Evolutionary conservation across 148 eudicot genomes (phyloP), one percentile per base, ranked within the genome.

Genomic region (Chenopodium suecicum): DNA sequence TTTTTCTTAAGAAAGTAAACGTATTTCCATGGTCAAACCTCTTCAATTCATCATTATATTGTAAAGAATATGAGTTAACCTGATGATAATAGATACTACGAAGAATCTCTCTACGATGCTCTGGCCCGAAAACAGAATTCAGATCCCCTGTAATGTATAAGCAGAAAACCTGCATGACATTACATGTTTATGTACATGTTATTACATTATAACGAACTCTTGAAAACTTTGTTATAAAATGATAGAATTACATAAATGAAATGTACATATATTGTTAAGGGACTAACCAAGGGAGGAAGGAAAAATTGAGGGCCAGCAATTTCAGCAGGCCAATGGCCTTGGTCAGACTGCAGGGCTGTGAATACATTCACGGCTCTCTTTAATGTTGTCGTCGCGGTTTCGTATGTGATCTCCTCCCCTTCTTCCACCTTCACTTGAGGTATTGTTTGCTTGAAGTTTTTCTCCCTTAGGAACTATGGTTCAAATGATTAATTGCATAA

Each of bases 251-350:
- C 8, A 41, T 41, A 41, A 41, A 41, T 41, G 44, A 6, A 1
- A 41, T 41, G 44, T 41, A 31, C 2, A 31, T 31, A 5, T 6
- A 41, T 41, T 5, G 44, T 41, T 11, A 20, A 34, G 0, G 75
- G 50, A 74, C 80, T 74, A 27, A 89, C 90, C 85, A 89, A 48
- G 1, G 90, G 90, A 41, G 91, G 93, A 7, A 85, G 77, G 54
- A 87, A 86, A 79, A 73, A 91, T 64, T 85, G 68, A 7, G 88
- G 85, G 29, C 90, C 90, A 31, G 90, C 76, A 34, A 31, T 74
- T 78, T 89, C 88, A 1, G 90, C 85, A 3, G 93, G 93, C 93
- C 93, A 91, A 47, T 91, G 93, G 17, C 93, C 93, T 32, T 91
- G 88, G 25, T 73, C 73, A 7, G 89, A 88, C 75, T 91, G 93